Evolutionary conservation across 805 yeast species (phyloP).

Genomic region (Maudiozyma pseudohumilis): DNA sequence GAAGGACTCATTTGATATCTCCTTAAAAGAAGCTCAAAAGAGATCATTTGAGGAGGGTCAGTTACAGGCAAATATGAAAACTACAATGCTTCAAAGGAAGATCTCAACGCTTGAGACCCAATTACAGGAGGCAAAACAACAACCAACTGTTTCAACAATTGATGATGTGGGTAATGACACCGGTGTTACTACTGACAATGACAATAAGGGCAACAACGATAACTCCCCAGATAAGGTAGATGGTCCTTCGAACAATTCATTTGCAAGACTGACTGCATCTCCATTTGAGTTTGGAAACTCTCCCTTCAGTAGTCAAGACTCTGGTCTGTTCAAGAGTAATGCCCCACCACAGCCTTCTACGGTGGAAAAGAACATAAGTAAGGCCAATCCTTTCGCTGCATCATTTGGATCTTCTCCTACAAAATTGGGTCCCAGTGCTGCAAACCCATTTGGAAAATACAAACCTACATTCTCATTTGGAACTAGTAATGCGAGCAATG

Average conservation of each 20-base stretch:
- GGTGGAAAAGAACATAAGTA: background rate
- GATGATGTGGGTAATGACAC: background rate
- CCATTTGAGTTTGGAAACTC: background rate
- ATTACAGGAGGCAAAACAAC: conserved; percentile 31
- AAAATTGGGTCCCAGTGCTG: background rate
- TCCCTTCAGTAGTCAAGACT: background rate
- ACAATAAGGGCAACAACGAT: background rate
- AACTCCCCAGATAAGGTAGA: background rate
- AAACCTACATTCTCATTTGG: conserved; percentile 7
- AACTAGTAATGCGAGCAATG: background rate
- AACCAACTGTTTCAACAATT: background rate
- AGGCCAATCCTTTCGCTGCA: conserved; percentile 2
- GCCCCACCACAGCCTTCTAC: background rate
- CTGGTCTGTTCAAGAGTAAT: background rate
- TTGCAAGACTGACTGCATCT: background rate
- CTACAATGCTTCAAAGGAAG: conserved; percentile 22
- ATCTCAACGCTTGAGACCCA: conserved; percentile 22
- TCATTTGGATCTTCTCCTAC: conserved; percentile 3
- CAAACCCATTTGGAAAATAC: conserved; percentile 2
- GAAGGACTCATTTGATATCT: conserved; percentile 7
- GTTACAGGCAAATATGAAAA: conserved; percentile 15
- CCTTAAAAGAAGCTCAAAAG: conserved; percentile 6
- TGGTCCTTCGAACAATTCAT: background rate
- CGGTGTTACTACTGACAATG: background rate
- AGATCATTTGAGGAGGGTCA: conserved; percentile 19